Percentiles rank a stretch among this genome's conserved stretches.
phyloP scores from a whole-genome alignment of 129 eudicot genomes.

The Flaveria ramosissima region DNA sequence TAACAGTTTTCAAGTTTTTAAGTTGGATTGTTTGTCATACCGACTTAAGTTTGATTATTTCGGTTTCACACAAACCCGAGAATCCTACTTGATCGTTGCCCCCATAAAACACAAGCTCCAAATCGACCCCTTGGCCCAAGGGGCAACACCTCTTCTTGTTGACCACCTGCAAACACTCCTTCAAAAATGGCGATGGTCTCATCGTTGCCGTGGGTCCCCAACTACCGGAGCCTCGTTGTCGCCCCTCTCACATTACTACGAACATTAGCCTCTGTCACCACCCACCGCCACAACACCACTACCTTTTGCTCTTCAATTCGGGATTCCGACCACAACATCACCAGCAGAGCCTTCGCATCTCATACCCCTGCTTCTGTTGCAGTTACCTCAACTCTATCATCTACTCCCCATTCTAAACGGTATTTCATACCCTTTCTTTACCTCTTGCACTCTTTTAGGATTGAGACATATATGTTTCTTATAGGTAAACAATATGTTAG shows the following conservation, averaged over 20 bases:
- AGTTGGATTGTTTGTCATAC: no score
- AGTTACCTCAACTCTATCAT: slow-evolving; percentile 21
- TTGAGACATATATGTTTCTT: no score
- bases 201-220: slow-evolving; percentile 33
- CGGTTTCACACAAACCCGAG: no score
- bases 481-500: no score
- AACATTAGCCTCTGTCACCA: neutral
- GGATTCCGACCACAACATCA: slow-evolving; percentile 9
- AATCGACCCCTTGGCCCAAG: no score
- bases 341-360: slow-evolving; percentile 32
- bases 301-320: slow-evolving; percentile 23
- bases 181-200: slow-evolving; percentile 32
- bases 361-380: slow-evolving; percentile 34
- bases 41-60: no score
- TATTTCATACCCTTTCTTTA: neutral
- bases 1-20: no score
- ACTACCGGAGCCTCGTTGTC: slow-evolving; percentile 23
- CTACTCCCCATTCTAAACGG: slow-evolving; percentile 41
- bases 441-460: neutral
- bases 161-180: no score
- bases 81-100: no score
- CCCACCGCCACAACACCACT: neutral
- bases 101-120: no score
- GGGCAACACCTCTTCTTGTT: no score
- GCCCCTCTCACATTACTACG: slow-evolving; percentile 28